Base-by-base conservation (phyloP, 768 basidiomycete genomes). In the Naganishia kalamii region DNA sequence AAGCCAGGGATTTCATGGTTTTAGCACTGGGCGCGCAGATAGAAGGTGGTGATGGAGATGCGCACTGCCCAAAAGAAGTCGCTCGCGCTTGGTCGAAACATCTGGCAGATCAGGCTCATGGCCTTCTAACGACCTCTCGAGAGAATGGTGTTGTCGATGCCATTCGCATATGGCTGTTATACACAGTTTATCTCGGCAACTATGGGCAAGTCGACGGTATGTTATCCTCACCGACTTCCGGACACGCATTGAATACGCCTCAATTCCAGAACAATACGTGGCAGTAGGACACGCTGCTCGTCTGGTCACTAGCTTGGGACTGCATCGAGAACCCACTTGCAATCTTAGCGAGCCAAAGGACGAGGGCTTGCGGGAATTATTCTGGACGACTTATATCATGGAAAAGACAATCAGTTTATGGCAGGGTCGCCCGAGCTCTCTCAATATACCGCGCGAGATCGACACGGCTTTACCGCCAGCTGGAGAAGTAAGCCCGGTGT, bases 1-100 rank as follows among this genome's bases (percentile, higher is more conserved):
- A 47, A 49, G 64, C 64, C 5, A 33, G 64, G 13, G 44, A 65
- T 46, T 37, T 65, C 1, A 59, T 65, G 43, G 64, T 65, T 12
- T 30, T 65, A 19, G 64, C 64, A 17, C 23, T 65, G 25, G 64
- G 64, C 19, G 64, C 64, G 27, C 64, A 65, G 57, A 65, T 65
- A n/a, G 64, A 65, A 40, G 64, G 52, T 6, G 64, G 64, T 10
- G 64, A 65, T 46, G 64, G 54, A 23, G 64, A 65, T 49, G 64
- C 64, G 15, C 44, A 65, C 13, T 65, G 64, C 23, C 64, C 51
- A 19, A 65, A 65, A 46, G 57, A 60, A 10, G 40, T 65, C 3
- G 64, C 64, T 27, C 35, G 57, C 4, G 52, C 64, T 1, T 65
- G 64, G 54, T 59, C 52, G 29, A 54, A 59, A 27, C n/a, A 57